Conservation (phyloP, 1,284 basidiomycete species). For the Heimioporus punctisporus region DNA sequence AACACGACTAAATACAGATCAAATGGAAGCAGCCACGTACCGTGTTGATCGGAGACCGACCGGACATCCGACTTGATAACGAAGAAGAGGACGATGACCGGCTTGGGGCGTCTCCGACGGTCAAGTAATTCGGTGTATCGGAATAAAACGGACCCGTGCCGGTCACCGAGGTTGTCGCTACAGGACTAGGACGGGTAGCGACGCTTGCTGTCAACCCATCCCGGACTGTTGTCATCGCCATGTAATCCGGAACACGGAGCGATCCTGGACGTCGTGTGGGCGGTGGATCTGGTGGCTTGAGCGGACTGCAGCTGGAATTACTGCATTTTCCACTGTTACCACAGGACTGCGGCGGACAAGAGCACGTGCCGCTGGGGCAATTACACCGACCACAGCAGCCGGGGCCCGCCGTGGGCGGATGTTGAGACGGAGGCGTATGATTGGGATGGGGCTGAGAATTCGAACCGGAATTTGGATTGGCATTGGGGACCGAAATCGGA, state of each 20-base stretch:
- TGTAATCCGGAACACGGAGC: conserved; percentile 32
- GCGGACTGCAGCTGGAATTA: conserved; percentile 9
- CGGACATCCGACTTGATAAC: conserved; percentile 34
- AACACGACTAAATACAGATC: conserved; percentile 1
- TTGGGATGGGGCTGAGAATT: conserved; percentile 6
- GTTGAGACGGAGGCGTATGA: conserved; percentile 13
- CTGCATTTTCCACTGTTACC: background rate
- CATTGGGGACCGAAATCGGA: conserved; percentile 9
- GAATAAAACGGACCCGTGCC: conserved; percentile 18
- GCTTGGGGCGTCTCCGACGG: conserved; percentile 26
- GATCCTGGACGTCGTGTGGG: conserved; percentile 16
- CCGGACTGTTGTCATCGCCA: conserved; percentile 33
- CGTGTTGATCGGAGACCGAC: conserved; percentile 31
- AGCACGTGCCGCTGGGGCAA: conserved; percentile 37
- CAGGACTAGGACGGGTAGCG: conserved; percentile 13
- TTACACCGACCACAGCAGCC: conserved; percentile 36
- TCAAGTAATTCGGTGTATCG: conserved; percentile 25
- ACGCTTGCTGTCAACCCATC: conserved; percentile 28
- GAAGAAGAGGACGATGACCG: conserved; percentile 36
- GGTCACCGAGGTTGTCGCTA: conserved; percentile 10
- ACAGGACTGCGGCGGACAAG: conserved; percentile 36
- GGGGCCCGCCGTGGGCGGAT: conserved; percentile 23
- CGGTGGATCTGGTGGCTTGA: conserved; percentile 17
- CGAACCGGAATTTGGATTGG: conserved; percentile 7
- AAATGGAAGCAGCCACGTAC: conserved; percentile 14